Evolutionary conservation across 768 basidiomycete species (phyloP).

Genomic region (Tulasnella sp.): DNA sequence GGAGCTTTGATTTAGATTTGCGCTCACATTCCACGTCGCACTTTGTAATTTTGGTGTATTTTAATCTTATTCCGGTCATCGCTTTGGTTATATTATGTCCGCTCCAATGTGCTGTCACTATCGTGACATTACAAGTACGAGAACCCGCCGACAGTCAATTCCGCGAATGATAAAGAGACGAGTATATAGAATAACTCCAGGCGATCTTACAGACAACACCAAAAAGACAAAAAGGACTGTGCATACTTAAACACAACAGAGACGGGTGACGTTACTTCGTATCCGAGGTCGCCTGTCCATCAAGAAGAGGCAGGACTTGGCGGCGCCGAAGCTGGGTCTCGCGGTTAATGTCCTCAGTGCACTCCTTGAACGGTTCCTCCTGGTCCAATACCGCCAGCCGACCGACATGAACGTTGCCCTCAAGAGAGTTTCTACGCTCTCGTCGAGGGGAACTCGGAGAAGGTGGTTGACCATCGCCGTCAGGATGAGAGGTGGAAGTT

Average conservation of each 20-base stretch:
- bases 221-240: not conserved
- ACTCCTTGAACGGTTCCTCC: conserved; percentile 61
- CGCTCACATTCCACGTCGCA: not conserved
- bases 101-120: not conserved
- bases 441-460: conserved; percentile 47
- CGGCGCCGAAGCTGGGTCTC: conserved; percentile 48
- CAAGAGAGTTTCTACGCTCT: conserved; percentile 63
- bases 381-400: conserved; percentile 64
- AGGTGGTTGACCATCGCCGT: conserved; percentile 52
- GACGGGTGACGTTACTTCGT: no score
- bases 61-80: not conserved
- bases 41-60: conserved; percentile 11
- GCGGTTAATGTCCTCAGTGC: conserved; percentile 67
- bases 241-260: not conserved
- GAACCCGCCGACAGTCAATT: no score
- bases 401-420: conserved; percentile 64
- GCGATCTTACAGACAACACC: not conserved
- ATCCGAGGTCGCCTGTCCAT: not conserved
- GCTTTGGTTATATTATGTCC: not conserved
- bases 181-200: not conserved
- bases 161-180: not conserved
- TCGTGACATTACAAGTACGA: not conserved
- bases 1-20: not conserved
- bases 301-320: not conserved
- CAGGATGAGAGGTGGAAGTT: conserved; percentile 41